phyloP scores from a whole-genome alignment of 306 rosid species.

The Gleditsia sinensis region DNA sequence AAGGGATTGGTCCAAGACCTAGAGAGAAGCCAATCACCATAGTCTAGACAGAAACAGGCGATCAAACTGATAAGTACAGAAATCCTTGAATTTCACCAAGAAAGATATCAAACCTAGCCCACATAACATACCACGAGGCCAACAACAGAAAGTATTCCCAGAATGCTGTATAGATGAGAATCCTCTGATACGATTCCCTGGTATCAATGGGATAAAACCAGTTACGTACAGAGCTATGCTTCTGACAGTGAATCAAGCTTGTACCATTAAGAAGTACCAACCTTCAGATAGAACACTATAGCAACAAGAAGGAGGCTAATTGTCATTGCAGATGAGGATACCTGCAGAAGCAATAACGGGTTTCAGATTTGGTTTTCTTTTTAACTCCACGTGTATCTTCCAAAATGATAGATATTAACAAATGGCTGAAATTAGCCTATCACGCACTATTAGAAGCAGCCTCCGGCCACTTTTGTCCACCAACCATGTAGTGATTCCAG shows the following conservation, averaged over 20 bases:
- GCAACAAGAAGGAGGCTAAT: constrained; percentile 68
- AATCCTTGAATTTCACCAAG: not conserved
- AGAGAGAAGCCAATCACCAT: constrained; percentile 72
- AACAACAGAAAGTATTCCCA: constrained; percentile 59
- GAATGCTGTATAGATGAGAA: constrained; percentile 43
- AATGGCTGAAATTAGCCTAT: constrained; percentile 4
- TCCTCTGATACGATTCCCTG: constrained; percentile 50
- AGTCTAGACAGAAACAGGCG: constrained; percentile 44
- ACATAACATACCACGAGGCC: constrained; percentile 73
- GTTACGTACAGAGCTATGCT: constrained; percentile 27
- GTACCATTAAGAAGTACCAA: constrained; percentile 30
- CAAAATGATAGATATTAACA: constrained; percentile 20
- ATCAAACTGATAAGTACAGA: constrained; percentile 14
- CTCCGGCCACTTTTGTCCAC: constrained; percentile 78
- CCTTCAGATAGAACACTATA: constrained; percentile 71
- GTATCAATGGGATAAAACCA: constrained; percentile 26
- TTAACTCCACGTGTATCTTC: constrained; percentile 26
- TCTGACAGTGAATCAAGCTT: constrained; percentile 23
- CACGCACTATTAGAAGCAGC: constrained; percentile 65
- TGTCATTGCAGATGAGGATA: constrained; percentile 68
- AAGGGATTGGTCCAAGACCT: constrained; percentile 85
- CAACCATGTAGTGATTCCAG: constrained; percentile 79
- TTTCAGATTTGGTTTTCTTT: not conserved
- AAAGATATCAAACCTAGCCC: not conserved
- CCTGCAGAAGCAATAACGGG: constrained; percentile 44